Percentiles rank a stretch among this genome's conserved stretches.
These are phyloP conservation scores for Linnemannia exigua DNA, from an alignment of 192 early-diverging fungal species.

Conservation along the genomic window DNA sequence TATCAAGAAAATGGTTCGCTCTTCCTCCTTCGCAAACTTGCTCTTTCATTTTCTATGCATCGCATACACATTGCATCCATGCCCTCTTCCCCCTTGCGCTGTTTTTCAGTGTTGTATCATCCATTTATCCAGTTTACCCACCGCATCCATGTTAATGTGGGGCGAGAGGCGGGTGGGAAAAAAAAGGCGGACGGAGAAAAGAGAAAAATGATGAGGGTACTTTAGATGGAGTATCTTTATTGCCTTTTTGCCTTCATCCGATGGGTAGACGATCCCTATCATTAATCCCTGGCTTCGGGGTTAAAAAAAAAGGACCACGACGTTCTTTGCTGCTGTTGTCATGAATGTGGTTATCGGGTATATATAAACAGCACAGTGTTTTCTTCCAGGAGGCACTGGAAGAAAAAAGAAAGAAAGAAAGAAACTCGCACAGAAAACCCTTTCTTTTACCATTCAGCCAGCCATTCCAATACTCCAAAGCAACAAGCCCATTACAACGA, in stretches of 20 bases:
- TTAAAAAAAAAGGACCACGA: not conserved
- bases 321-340: not conserved
- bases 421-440: not conserved
- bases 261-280: not conserved
- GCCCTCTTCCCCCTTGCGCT: not conserved
- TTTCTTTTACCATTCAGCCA: not conserved
- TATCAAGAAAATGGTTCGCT: no score
- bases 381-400: not conserved
- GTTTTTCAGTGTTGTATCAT: not conserved
- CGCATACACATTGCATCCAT: not conserved
- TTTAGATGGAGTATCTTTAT: not conserved
- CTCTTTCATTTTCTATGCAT: no score
- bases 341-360: not conserved
- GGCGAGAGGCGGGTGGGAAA: not conserved
- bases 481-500: not conserved
- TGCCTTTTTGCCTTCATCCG: not conserved
- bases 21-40: no score
- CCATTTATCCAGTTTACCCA: constrained; percentile 7
- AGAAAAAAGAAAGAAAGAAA: not conserved
- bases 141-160: not conserved
- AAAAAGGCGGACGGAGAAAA: not conserved
- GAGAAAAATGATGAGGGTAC: not conserved
- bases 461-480: not conserved
- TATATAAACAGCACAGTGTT: not conserved
- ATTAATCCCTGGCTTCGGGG: not conserved